These are phyloP conservation scores for Ormosia semicastrata DNA, from an alignment of 306 rosid genomes.

Conservation along the genomic window DNA sequence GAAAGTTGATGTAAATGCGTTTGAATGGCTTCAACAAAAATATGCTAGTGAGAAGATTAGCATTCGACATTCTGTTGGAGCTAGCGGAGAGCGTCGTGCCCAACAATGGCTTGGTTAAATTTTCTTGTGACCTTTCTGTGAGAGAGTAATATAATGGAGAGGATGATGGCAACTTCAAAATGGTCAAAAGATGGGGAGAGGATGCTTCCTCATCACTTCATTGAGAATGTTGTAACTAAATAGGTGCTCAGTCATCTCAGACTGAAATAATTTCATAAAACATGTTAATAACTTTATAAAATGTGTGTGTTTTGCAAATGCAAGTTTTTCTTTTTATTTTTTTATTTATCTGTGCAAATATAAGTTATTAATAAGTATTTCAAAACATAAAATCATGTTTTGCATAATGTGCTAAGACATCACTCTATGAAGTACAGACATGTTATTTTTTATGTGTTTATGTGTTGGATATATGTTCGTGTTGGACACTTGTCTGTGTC, in stretches of 20 bases:
- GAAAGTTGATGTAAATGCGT: constrained; percentile 83
- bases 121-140: background rate
- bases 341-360: background rate
- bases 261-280: background rate
- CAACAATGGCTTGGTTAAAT: constrained; percentile 93
- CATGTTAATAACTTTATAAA: background rate
- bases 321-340: too few species aligned
- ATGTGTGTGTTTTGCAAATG: background rate
- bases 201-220: background rate
- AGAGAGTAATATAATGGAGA: background rate
- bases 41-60: constrained; percentile 89
- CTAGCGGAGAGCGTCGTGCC: constrained; percentile 77
- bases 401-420: background rate
- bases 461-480: too few species aligned
- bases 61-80: constrained; percentile 86
- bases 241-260: constrained; percentile 4
- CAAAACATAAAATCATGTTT: background rate
- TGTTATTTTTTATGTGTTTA: too few species aligned
- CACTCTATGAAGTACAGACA: too few species aligned
- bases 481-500: too few species aligned
- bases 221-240: constrained; percentile 22
- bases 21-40: constrained; percentile 88
- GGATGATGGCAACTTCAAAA: constrained; percentile 1
- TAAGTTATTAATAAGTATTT: background rate
- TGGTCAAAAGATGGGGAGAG: background rate